Base-by-base conservation (phyloP, 2,329 filamentous ascomycete species). In the Talaromyces sp. region DNA sequence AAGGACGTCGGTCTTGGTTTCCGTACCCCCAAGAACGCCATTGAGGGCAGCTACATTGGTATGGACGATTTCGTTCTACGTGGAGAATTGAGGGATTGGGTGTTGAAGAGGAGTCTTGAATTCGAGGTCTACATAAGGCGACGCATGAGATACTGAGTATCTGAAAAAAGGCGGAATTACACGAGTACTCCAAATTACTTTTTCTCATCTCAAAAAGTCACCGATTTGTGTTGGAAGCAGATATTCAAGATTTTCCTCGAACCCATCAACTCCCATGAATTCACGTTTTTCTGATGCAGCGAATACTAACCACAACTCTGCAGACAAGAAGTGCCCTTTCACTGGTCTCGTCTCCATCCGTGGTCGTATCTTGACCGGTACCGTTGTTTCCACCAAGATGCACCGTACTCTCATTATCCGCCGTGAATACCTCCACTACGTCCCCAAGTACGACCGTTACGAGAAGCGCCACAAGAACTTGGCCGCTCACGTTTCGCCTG, bases 391-490 rank as follows among this genome's bases (percentile, higher is more conserved):
- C 78, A 99, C 95, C 85, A 99, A 99, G 92, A 99, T 99, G 95
- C 95, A 99, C 91, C 92, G 95, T 85, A 99, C 95, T 78, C 86
- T 98, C 82, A 90, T 99, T 86, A 96, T 99, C 88, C 95, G 95
- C 83, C 90, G 95, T 85, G 95, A 99, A 89, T 99, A 99, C 89
- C 92, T 99, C 70, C 95, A 99, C 88, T 99, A 92, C 86, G 91
- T 99, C 82, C 93, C 93, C 84, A 99, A 99, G 88, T 99, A 99
- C 90, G 88, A 91, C 82, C 92, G 95, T 90, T 99, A 99, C 85
- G 96, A 99, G 92, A 98, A 97, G 90, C 89, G 95, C 83, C 95
- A 99, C 92, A 97, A 97, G 91, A 99, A 99, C 90, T 88, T 99
- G 73, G 92, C 95, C 79, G 95, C 94, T 74, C 95, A 99, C 89